phyloP scores from a whole-genome alignment of 257 asterid species.

The Plantago elongata region DNA sequence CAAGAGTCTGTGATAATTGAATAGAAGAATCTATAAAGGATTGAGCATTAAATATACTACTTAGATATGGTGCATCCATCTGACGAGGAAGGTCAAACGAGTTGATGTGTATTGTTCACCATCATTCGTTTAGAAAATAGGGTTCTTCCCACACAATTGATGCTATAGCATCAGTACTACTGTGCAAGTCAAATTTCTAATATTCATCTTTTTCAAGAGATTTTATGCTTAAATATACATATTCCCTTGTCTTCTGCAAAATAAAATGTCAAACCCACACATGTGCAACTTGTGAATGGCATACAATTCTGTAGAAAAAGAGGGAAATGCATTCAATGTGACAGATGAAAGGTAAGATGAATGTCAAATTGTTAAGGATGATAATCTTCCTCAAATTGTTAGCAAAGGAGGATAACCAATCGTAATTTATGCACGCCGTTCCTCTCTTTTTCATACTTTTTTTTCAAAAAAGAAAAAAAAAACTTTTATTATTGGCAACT shows the following conservation, averaged over 20 bases:
- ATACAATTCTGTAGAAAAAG: neutral
- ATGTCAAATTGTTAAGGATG: neutral
- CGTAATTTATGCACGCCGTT: no score
- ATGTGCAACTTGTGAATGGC: neutral
- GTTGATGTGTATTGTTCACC: neutral
- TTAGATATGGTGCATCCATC: neutral
- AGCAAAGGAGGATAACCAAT: no score
- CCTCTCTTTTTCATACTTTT: no score
- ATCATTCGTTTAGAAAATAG: neutral
- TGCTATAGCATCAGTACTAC: neutral
- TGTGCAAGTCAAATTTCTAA: slow-evolving; percentile 23
- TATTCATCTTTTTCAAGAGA: slow-evolving; percentile 13
- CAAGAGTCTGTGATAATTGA: no score
- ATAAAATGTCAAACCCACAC: slow-evolving; percentile 28
- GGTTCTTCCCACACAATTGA: neutral
- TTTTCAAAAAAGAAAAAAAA: no score
- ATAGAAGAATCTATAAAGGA: neutral
- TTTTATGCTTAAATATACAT: slow-evolving; percentile 10
- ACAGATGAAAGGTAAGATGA: neutral
- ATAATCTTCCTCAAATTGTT: neutral
- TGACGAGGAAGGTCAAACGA: slow-evolving; percentile 1
- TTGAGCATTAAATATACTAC: no score
- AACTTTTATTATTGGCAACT: neutral
- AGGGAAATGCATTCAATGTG: neutral
- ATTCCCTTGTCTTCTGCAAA: slow-evolving; percentile 13